phyloP scores from a whole-genome alignment of 352 stramenopile genomes.

The Phytopythium vexans region DNA sequence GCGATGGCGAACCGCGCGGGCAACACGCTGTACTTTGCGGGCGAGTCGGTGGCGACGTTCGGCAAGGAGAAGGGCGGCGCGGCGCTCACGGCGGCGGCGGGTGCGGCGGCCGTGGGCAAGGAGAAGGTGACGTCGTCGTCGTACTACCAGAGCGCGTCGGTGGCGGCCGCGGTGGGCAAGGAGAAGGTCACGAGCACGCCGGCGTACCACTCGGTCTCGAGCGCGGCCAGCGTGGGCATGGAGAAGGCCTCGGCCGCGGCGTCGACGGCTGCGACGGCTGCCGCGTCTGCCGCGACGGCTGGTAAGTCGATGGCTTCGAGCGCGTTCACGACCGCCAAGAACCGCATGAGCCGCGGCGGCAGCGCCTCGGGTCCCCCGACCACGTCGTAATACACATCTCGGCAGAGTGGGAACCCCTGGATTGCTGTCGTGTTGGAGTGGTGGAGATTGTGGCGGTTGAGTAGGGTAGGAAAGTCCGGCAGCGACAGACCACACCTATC shows the following conservation, averaged over 20 bases:
- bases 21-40: slow-evolving; percentile 43
- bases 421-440: no score
- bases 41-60: slow-evolving; percentile 15
- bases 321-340: slow-evolving; percentile 31
- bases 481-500: no score
- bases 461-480: no score
- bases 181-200: slow-evolving; percentile 36
- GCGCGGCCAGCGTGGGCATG: slow-evolving; percentile 29
- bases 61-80: slow-evolving; percentile 36
- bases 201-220: slow-evolving; percentile 6
- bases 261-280: slow-evolving; percentile 17
- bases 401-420: no score
- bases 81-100: slow-evolving; percentile 43
- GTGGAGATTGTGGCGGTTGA: no score
- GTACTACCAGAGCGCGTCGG: slow-evolving; percentile 30
- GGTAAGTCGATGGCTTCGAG: slow-evolving; percentile 27
- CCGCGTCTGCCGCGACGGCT: slow-evolving; percentile 19
- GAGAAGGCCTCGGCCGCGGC: slow-evolving; percentile 24
- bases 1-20: slow-evolving; percentile 42
- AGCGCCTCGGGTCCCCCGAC: background rate
- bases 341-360: slow-evolving; percentile 15
- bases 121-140: slow-evolving; percentile 25
- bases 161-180: slow-evolving; percentile 23
- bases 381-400: no score
- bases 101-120: slow-evolving; percentile 40